These are phyloP conservation scores for Verticillium albo-atrum DNA, from an alignment of 2,329 filamentous ascomycete species.

Conservation along the genomic window DNA sequence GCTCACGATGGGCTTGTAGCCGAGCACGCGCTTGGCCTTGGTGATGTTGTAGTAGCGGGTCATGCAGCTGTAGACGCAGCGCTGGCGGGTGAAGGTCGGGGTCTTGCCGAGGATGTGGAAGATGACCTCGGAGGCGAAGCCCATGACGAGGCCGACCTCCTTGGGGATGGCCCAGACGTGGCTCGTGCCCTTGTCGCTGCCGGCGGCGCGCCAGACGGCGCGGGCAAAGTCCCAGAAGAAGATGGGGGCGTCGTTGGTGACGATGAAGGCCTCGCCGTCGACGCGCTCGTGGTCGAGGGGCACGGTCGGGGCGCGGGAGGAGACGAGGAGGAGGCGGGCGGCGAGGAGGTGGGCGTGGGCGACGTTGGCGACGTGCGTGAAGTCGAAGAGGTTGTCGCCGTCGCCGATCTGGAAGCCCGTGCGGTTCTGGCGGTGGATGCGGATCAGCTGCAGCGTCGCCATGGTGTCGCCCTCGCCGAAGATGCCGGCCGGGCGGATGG, in stretches of 20 bases:
- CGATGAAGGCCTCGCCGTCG: slow-evolving; percentile 83
- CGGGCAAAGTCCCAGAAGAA: slow-evolving; percentile 90
- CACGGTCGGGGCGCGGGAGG: slow-evolving; percentile 46
- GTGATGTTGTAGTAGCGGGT: slow-evolving; percentile 72
- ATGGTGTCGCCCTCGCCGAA: slow-evolving; percentile 87
- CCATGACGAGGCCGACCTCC: slow-evolving; percentile 47
- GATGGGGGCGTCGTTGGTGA: slow-evolving; percentile 83
- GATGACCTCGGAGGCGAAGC: slow-evolving; percentile 48
- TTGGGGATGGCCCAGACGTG: slow-evolving; percentile 52
- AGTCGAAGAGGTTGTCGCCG: slow-evolving; percentile 60
- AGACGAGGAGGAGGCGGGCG: slow-evolving; percentile 62
- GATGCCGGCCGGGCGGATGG: slow-evolving; percentile 83
- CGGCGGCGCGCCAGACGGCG: slow-evolving; percentile 66
- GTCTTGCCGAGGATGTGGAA: slow-evolving; percentile 44
- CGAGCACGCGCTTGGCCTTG: slow-evolving; percentile 68
- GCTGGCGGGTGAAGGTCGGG: slow-evolving; percentile 54
- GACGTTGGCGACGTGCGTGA: slow-evolving; percentile 60
- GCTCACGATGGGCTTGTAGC: slow-evolving; percentile 63
- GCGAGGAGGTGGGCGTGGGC: slow-evolving; percentile 81
- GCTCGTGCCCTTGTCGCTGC: slow-evolving; percentile 44
- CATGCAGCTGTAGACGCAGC: slow-evolving; percentile 66
- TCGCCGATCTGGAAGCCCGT: slow-evolving; percentile 77
- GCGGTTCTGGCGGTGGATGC: slow-evolving; percentile 63
- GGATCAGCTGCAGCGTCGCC: slow-evolving; percentile 67
- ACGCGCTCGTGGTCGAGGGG: slow-evolving; percentile 70